A percentile compares a stretch with the other conserved stretches of the same genome.
phyloP scores from a whole-genome alignment of 169 alveolate genomes.

The Toxoplasma gondii region DNA sequence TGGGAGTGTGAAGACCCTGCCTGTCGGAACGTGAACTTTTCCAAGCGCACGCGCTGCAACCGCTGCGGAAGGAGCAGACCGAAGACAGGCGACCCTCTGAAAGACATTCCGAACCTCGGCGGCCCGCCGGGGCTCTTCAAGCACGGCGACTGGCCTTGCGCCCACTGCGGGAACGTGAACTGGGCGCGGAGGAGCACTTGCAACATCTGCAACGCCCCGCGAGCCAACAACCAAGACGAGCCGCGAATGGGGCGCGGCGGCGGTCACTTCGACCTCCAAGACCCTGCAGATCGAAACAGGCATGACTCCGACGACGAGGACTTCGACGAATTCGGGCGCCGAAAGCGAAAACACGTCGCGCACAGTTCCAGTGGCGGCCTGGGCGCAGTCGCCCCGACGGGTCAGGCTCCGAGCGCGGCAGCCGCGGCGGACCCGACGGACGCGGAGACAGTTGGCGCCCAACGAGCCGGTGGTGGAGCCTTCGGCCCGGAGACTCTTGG shows the following conservation, averaged over 20 bases:
- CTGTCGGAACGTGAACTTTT: conserved; percentile 79
- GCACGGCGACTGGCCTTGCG: conserved; percentile 85
- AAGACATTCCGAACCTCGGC: conserved; percentile 19
- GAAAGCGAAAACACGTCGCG: conserved; percentile 52
- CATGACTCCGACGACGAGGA: conserved; percentile 84
- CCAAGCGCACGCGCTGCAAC: conserved; percentile 82
- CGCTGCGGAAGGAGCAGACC: conserved; percentile 79
- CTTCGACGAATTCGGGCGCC: conserved; percentile 82
- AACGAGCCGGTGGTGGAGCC: neutral
- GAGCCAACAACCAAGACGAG: conserved; percentile 69
- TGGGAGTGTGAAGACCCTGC: conserved; percentile 69
- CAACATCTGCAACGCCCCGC: conserved; percentile 80
- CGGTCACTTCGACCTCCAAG: conserved; percentile 83
- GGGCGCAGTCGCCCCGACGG: neutral
- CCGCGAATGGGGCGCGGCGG: conserved; percentile 84
- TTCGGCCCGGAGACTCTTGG: neutral
- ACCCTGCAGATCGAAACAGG: conserved; percentile 75
- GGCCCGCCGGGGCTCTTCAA: conserved; percentile 70
- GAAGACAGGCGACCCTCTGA: conserved; percentile 41
- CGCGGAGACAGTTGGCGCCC: neutral
- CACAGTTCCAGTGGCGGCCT: neutral
- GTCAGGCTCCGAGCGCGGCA: neutral
- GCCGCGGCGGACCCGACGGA: neutral
- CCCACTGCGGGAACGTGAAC: conserved; percentile 85
- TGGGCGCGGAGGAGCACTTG: conserved; percentile 86